Conservation (phyloP, 495 filamentous ascomycete species). For the Platismatia glauca region DNA sequence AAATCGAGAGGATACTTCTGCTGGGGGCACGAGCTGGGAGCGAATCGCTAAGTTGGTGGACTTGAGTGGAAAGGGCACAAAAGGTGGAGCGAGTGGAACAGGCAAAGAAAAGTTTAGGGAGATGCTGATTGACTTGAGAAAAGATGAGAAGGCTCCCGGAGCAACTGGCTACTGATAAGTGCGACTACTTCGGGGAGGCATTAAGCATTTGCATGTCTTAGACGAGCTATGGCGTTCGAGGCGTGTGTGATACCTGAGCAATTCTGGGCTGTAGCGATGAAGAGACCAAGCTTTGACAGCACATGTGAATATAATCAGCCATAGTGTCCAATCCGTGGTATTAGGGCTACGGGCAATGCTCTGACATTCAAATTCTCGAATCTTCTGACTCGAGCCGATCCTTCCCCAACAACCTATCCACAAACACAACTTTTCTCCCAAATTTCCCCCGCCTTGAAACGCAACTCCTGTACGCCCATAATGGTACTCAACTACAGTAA, state of each 20-base stretch:
- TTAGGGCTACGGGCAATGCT: not conserved
- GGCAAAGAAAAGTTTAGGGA: constrained; percentile 95
- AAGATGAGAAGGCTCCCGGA: constrained; percentile 90
- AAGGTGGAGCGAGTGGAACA: constrained; percentile 73
- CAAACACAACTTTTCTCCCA: not conserved
- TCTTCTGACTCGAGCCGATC: constrained; percentile 1
- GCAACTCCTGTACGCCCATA: constrained; percentile 22
- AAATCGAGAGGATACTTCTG: constrained; percentile 79
- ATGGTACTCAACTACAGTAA: constrained; percentile 96
- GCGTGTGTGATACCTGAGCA: constrained; percentile 7
- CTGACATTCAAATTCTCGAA: not conserved
- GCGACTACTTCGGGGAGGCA: not conserved
- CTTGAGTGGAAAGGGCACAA: constrained; percentile 83
- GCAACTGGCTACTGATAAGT: constrained; percentile 54
- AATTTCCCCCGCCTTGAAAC: not conserved
- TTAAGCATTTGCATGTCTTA: not conserved
- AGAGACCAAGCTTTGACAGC: not conserved
- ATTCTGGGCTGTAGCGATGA: not conserved
- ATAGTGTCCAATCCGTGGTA: not conserved
- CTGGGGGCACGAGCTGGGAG: constrained; percentile 96
- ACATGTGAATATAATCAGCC: not conserved
- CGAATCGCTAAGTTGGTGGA: constrained; percentile 95
- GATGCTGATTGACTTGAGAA: constrained; percentile 75
- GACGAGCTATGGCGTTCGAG: constrained; percentile 11
- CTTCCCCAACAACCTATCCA: not conserved